phyloP scores from a whole-genome alignment of 176 grass and related monocot genomes.

The Thalia dealbata region DNA sequence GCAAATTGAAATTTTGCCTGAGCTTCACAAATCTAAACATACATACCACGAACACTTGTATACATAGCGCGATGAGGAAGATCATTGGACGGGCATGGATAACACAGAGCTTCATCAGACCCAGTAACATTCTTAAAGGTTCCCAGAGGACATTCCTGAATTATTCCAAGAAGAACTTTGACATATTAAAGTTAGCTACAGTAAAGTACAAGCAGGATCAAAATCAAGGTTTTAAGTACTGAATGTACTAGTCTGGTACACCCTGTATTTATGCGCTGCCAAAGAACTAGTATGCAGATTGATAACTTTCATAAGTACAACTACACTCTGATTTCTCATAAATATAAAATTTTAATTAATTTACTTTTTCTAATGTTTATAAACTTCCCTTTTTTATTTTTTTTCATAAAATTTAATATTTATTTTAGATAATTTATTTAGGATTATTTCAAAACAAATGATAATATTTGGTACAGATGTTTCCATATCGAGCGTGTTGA shows the following conservation, averaged over 20 bases:
- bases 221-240: background rate
- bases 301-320: no score
- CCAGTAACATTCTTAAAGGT: conserved; percentile 97
- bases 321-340: no score
- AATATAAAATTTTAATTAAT: no score
- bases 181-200: background rate
- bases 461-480: no score
- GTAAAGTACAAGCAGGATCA: conserved; percentile 9
- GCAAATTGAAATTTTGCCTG: background rate
- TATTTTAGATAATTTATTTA: no score
- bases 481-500: no score
- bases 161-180: conserved; percentile 24
- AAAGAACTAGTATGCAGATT: no score
- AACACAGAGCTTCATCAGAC: conserved; percentile 84
- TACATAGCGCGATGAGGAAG: conserved; percentile 78
- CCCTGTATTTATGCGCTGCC: no score
- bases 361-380: no score
- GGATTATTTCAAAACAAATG: no score
- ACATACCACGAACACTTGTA: conserved; percentile 58
- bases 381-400: no score
- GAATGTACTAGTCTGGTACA: background rate
- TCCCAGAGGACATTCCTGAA: conserved; percentile 92
- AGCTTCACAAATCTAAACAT: background rate
- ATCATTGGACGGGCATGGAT: conserved; percentile 47
- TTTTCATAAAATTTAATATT: no score